Evolutionary conservation across 169 alveolate species (phyloP), one percentile per base, ranked within the genome.

Genomic region (Prorocentrum cordatum): DNA sequence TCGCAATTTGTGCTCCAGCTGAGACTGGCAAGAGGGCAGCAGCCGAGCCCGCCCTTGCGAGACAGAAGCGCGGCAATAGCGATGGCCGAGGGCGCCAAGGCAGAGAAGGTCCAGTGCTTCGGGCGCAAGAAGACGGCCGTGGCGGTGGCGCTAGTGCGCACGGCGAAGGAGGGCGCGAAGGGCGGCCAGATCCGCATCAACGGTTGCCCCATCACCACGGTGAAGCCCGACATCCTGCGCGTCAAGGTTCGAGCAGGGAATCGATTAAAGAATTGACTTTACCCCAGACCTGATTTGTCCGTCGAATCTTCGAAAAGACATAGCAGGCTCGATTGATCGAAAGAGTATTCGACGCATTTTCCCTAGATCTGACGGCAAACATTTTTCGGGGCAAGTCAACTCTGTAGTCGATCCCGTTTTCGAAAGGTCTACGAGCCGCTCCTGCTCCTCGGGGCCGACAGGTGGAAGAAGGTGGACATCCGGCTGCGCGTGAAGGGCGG

Each of bases 121-220:
- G 89, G 89, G 66, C 89, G 89, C 64, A 79, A 79, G 89, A 79
- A 79, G 89, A 58, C 73, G 27, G 73, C 89, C 66, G 89, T 79
- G 31, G 89, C 89, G 5, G 89, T 79, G 20, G 89, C 89, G 18
- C 36, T 79, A 64, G 89, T 79, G 50, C 89, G 75, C 75, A 79
- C 89, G 24, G 89, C 77, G 14, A 79, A n/a, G n/a, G n/a, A n/a
- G n/a, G n/a, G n/a, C n/a, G n/a, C n/a, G n/a, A n/a, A n/a, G n/a
- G n/a, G 89, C n/a, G 89, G 89, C 27, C 75, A 12, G 75, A 77
- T 61, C n/a, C 75, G 89, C 66, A 62, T 79, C 32, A 61, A 79
- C 29, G 89, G 89, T 24, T 79, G 89, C 77, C 89, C 89, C 3
- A 27, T 79, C 62, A 73, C 58, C 89, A 79, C 89, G 7, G 89